Percentiles rank a stretch among this genome's conserved stretches.
Conservation (phyloP, 1,139 yeast species). For the Nadsonia commutata region DNA sequence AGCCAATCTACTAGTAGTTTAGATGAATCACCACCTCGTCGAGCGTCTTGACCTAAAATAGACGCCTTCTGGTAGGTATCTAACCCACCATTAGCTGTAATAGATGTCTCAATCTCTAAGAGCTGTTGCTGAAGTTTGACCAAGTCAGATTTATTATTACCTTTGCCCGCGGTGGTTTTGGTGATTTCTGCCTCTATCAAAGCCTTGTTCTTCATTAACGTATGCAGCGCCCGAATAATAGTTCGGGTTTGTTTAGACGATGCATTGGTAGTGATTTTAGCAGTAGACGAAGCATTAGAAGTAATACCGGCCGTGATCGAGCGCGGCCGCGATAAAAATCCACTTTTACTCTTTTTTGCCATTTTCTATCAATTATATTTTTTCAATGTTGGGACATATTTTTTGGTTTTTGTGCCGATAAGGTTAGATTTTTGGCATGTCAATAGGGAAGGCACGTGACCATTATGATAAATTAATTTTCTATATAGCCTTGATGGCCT, state of each 20-base stretch:
- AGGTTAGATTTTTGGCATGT: no score
- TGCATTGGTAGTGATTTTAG: neutral
- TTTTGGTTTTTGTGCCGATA: no score
- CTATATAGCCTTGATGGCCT: no score
- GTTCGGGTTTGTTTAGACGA: constrained; percentile 10
- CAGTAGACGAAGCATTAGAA: neutral
- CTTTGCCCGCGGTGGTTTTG: neutral
- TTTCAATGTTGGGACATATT: no score
- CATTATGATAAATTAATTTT: no score
- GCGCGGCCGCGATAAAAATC: neutral
- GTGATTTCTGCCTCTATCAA: constrained; percentile 2
- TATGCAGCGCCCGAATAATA: constrained; percentile 19
- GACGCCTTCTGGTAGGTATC: constrained; percentile 75
- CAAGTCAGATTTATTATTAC: no score
- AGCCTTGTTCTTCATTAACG: constrained; percentile 15
- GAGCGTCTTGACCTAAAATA: constrained; percentile 59
- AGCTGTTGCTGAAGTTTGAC: neutral
- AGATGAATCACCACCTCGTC: constrained; percentile 86
- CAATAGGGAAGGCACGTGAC: no score
- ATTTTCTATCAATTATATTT: no score
- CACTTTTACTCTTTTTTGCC: neutral
- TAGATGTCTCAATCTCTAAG: constrained; percentile 5
- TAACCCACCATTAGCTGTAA: constrained; percentile 28
- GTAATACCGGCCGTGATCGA: neutral
- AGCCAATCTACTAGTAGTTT: constrained; percentile 62